Base-by-base conservation (phyloP, 1,139 yeast genomes). In the Debaryomyces udenii region DNA sequence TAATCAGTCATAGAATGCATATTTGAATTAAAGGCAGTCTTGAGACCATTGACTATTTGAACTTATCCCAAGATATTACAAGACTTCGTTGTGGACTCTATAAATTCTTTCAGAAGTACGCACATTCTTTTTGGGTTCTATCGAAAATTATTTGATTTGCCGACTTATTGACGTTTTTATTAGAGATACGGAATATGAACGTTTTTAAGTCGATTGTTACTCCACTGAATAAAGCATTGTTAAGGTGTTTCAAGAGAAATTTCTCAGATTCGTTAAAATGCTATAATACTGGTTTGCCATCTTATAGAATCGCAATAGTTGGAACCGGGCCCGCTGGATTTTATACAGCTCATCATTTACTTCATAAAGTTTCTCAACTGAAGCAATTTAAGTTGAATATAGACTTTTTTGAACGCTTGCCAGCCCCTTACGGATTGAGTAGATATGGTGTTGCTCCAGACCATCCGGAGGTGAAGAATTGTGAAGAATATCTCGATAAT, bases 401-500 rank as follows among this genome's bases (percentile, higher is more conserved):
- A 9, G 86, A 83, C 45, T 67, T 86, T 51, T 90, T 83, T 68
- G 99, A 93, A 55, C 74, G 81, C 44, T 68, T 85, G 27, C 96
- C 98, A 0, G 83, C 91, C 2, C 99, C 99, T 0, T 93, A 78
- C 64, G 99, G 99, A 0, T 70, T 93, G 28, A 83, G 93, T 37
- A 66, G 99, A 32, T 91, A 80, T 57, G 99, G 99, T 1, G 98
- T 93, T n/a, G 98, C 99, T 0, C 99, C 99, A 1, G 99, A 93
- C 64, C 99, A 93, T 61, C 96, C 97, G 0, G 99, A 93, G 56
- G 98, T 93, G 28, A 93, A 93, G 60, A 83, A 82, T 47, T 86
- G 94, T 55, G 90, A 89, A 59, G 94, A 86, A 17, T 83, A 90
- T 42, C 83, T 94, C 57, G 75, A 75, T 5, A 81, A 82, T 44